Conservation (phyloP, 768 basidiomycete genomes). For the Podaxis sp. region DNA sequence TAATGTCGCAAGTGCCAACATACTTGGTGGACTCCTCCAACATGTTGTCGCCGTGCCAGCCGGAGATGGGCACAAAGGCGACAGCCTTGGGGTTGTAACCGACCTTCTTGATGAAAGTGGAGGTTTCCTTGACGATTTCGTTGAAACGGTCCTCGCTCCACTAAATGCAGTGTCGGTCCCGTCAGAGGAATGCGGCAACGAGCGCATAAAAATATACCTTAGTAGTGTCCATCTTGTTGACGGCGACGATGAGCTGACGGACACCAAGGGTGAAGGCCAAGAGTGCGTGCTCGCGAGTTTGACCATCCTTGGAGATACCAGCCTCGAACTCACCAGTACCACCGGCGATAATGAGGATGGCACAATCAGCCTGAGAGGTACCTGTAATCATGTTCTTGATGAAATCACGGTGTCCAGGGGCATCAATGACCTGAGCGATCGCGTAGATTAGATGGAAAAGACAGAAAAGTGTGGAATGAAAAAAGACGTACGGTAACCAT, state of each 20-base stretch:
- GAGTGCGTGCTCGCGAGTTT: constrained; percentile 99
- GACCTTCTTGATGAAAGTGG: constrained; percentile 99
- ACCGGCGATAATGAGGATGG: constrained; percentile 98
- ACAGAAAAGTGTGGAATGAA: constrained; percentile 15
- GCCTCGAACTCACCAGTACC: constrained; percentile 99
- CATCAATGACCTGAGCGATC: constrained; percentile 84
- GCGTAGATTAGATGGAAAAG: constrained; percentile 22
- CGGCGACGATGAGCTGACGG: constrained; percentile 98
- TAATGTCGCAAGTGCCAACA: constrained; percentile 25
- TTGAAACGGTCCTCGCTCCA: constrained; percentile 99
- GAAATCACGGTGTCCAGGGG: constrained; percentile 99
- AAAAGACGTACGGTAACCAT: constrained; percentile 76
- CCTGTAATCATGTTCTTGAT: constrained; percentile 99
- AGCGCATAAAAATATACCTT: constrained; percentile 52
- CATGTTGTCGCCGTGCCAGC: constrained; percentile 99
- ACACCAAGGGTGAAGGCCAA: constrained; percentile 99
- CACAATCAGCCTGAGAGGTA: constrained; percentile 99
- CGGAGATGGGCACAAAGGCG: constrained; percentile 99
- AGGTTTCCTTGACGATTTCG: constrained; percentile 98
- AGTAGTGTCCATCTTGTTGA: constrained; percentile 99
- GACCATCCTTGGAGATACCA: constrained; percentile 99
- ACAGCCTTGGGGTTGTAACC: constrained; percentile 99
- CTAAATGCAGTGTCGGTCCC: constrained; percentile 39
- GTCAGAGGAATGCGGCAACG: background rate
- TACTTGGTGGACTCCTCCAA: constrained; percentile 97